Evolutionary conservation across 2,329 filamentous ascomycete genomes (phyloP).

Genomic region (Cladosporium sp.): DNA sequence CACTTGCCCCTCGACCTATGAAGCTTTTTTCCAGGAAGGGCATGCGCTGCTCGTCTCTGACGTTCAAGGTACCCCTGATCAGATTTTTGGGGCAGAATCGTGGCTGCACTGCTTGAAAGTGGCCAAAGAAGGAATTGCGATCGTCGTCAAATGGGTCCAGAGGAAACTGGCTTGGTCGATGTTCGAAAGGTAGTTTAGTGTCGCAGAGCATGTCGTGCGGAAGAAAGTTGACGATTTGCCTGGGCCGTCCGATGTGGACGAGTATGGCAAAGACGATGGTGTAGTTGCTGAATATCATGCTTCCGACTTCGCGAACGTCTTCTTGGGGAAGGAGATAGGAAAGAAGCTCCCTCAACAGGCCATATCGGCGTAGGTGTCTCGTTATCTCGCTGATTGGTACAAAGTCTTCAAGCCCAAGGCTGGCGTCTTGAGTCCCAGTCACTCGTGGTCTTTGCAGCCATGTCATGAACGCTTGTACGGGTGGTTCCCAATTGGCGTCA

Average conservation of each 20-base stretch:
- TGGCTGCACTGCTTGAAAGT: neutral
- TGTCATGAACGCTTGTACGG: no score
- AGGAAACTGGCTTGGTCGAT: neutral
- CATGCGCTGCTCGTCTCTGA: neutral
- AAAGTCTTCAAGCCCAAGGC: neutral
- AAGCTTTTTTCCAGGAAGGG: neutral
- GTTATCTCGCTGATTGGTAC: neutral
- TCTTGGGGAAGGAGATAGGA: neutral
- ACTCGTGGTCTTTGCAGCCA: no score
- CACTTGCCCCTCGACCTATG: neutral
- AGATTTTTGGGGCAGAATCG: neutral
- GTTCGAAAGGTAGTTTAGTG: neutral
- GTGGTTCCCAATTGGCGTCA: no score
- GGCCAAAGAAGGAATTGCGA: neutral
- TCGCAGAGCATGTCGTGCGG: neutral
- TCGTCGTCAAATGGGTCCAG: neutral
- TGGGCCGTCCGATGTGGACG: neutral
- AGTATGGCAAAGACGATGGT: constrained; percentile 4
- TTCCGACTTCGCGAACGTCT: neutral
- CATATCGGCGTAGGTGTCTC: neutral
- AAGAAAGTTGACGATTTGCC: neutral
- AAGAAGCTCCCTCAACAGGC: neutral
- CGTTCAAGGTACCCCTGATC: neutral
- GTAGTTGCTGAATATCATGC: neutral
- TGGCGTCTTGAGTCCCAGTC: no score